Conservation (phyloP, 1,139 yeast species). For the Saccharomyces hybrid region DNA sequence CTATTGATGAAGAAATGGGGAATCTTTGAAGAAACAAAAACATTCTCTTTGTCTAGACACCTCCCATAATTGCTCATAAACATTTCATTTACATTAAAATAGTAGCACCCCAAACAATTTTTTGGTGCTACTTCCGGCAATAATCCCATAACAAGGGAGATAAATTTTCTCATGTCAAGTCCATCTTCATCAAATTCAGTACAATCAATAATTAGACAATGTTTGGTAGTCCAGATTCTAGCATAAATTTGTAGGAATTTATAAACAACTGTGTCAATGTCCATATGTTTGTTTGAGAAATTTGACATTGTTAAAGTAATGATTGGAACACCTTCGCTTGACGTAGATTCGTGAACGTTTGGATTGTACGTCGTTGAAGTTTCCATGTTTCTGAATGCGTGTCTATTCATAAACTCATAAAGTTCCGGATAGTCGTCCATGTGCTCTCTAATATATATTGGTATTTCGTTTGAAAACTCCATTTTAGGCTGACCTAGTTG, state of each 20-base stretch:
- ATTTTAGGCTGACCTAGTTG: conserved; percentile 40
- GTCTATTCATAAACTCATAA: conserved; percentile 68
- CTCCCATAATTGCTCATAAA: conserved; percentile 35
- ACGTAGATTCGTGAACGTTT: conserved; percentile 55
- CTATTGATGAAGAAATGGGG: conserved; percentile 36
- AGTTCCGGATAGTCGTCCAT: conserved; percentile 44
- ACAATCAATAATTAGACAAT: conserved; percentile 58
- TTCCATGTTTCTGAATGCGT: conserved; percentile 49
- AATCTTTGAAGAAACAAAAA: conserved; percentile 15
- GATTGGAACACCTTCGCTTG: conserved; percentile 67
- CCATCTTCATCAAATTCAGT: conserved; percentile 45
- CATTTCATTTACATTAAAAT: conserved; percentile 52
- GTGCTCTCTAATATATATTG: conserved; percentile 42
- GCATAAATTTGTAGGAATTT: conserved; percentile 60
- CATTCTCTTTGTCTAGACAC: conserved; percentile 18
- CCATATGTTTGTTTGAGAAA: conserved; percentile 39
- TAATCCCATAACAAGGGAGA: conserved; percentile 34
- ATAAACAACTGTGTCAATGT: conserved; percentile 51
- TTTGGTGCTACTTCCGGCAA: conserved; percentile 42
- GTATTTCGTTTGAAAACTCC: conserved; percentile 46
- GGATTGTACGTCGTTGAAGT: conserved; percentile 24
- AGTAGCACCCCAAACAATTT: conserved; percentile 52
- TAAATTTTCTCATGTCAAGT: conserved; percentile 22
- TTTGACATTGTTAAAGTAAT: conserved; percentile 47
- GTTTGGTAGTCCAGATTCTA: conserved; percentile 68